These are phyloP conservation scores for Sporothrix euskadiensis DNA, from an alignment of 2,329 filamentous ascomycete genomes.

Conservation along the genomic window DNA sequence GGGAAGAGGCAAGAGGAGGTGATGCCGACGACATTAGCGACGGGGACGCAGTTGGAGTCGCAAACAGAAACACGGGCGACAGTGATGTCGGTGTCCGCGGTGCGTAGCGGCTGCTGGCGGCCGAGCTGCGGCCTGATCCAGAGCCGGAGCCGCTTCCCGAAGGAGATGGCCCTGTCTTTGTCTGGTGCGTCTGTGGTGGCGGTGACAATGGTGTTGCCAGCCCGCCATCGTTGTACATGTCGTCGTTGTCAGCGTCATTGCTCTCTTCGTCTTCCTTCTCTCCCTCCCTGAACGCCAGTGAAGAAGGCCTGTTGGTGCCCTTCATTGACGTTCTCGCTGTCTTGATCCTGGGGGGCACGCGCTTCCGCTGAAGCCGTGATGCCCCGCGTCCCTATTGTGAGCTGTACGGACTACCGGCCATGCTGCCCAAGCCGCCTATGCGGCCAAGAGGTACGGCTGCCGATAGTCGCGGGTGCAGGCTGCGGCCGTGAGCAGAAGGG, in stretches of 20 bases:
- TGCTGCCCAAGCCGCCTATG: not conserved
- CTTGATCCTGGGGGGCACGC: conserved; percentile 28
- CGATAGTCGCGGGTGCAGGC: conserved; percentile 13
- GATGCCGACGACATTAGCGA: conserved; percentile 1
- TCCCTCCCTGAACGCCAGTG: not conserved
- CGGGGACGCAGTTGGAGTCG: conserved; percentile 11
- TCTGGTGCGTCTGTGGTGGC: conserved; percentile 29
- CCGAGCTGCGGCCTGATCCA: not conserved
- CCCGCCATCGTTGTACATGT: conserved; percentile 5
- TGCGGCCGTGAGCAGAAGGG: conserved; percentile 4
- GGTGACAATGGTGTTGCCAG: conserved; percentile 30
- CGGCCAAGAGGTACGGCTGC: not conserved
- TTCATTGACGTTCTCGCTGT: not conserved
- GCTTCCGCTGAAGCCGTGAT: conserved; percentile 31
- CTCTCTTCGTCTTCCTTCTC: not conserved
- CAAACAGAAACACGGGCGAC: conserved; percentile 25
- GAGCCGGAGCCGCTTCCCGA: not conserved
- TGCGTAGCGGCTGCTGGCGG: conserved; percentile 17
- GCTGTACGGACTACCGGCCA: not conserved
- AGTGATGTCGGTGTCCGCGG: conserved; percentile 15
- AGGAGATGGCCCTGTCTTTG: not conserved
- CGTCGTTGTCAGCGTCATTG: conserved; percentile 8
- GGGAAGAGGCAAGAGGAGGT: not conserved
- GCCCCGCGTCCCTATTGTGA: conserved; percentile 33
- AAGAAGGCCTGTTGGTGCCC: not conserved